Evolutionary conservation across 495 filamentous ascomycete species (phyloP), one percentile per base, ranked within the genome.

Genomic region (Hamigera avellanea): DNA sequence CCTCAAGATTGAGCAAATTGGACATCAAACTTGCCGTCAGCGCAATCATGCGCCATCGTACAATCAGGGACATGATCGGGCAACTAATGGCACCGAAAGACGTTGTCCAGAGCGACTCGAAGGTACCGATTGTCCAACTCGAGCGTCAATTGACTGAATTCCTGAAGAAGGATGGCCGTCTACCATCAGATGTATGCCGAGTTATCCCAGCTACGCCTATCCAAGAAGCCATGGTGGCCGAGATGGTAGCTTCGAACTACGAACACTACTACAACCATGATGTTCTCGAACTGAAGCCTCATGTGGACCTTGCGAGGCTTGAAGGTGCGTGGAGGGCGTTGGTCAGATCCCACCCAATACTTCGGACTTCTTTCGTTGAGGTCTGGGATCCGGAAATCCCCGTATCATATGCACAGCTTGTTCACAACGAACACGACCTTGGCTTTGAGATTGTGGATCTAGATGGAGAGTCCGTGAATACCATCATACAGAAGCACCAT

Each of bases 151-250:
- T 71, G 16, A 52, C 42, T 26, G 41, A 49, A 10, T 58, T 54
- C 31, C 40, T 72, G n/a, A 35, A 53, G 14, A 36, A 27, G 9
- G 44, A 40, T 27, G 46, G 36, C 2, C 48, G 57, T 29, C 21
- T 64, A 1, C 42, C 54, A 9, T 34, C 54, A 4, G 43, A 54
- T 36, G 45, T 70, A 2, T 69, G 74, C 35, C 47, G 62, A 9
- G 54, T 88, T 15, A 58, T 82, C 10, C 86, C 84, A 5, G 64
- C 77, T 6, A 89, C 85, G 0, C 80, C 84, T 14, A 66, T 88
- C 3, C 86, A 93, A 52, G 84, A 93, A 50, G 75, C 72, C n/a
- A 86, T 93, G 76, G 64, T 89, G 21, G 74, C 74, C 0, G 80
- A 85, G 40, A 88, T 88, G 76, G 28, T 78, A 14, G 57, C 65